Conservation (phyloP, 2,329 filamentous ascomycete genomes). For the Elsinoe ampelina region DNA sequence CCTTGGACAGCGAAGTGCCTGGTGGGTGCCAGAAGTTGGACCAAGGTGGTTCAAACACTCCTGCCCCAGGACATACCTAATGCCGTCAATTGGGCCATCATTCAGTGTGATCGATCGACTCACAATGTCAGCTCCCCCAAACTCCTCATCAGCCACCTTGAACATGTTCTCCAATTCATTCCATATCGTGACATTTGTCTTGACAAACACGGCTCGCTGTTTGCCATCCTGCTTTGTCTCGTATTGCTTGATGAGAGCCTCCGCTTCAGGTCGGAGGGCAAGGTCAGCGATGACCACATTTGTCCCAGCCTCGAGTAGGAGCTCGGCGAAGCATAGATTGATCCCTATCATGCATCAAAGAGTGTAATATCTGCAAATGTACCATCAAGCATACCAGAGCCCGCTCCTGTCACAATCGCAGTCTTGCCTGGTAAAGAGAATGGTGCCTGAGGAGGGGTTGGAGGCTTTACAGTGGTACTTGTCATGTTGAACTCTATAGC, state of each 20-base stretch:
- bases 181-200: slow-evolving; percentile 44
- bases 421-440: slow-evolving; percentile 37
- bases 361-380: not conserved
- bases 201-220: slow-evolving; percentile 32
- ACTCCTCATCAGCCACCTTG: slow-evolving; percentile 38
- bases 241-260: slow-evolving; percentile 32
- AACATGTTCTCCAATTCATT: slow-evolving; percentile 42
- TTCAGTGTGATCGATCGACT: slow-evolving; percentile 20
- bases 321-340: slow-evolving; percentile 36
- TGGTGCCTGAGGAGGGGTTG: slow-evolving; percentile 15
- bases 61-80: slow-evolving; percentile 39
- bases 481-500: not conserved
- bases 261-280: slow-evolving; percentile 38
- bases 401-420: slow-evolving; percentile 42
- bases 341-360: slow-evolving; percentile 31
- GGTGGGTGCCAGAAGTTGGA: slow-evolving; percentile 43
- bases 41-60: slow-evolving; percentile 40
- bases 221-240: slow-evolving; percentile 18
- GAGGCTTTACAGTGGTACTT: not conserved
- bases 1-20: slow-evolving; percentile 28
- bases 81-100: slow-evolving; percentile 18
- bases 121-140: slow-evolving; percentile 39
- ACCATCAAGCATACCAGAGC: slow-evolving; percentile 26
- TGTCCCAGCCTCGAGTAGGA: slow-evolving; percentile 37
- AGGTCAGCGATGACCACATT: slow-evolving; percentile 43